A percentile compares a stretch with the other conserved stretches of the same genome.
Conservation (phyloP, 2,329 filamentous ascomycete genomes). For the Aspergillus brasiliensis region DNA sequence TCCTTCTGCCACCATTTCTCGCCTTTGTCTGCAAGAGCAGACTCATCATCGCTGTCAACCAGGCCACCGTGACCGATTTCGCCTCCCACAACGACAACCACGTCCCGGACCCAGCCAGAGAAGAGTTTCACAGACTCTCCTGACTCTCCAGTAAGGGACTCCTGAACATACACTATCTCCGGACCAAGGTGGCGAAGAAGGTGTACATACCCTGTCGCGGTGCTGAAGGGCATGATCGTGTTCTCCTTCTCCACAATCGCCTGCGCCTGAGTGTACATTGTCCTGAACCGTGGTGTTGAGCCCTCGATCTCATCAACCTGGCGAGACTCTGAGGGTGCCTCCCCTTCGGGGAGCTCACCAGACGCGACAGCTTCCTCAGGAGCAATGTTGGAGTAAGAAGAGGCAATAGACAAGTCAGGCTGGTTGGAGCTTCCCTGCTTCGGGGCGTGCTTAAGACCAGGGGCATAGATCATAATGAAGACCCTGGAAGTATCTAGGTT, state of each 20-base stretch:
- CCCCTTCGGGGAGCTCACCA: slow-evolving; percentile 51
- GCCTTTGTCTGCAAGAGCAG: slow-evolving; percentile 37
- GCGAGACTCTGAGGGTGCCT: slow-evolving; percentile 44
- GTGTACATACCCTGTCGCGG: slow-evolving; percentile 77
- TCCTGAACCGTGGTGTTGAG: slow-evolving; percentile 68
- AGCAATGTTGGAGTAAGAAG: slow-evolving; percentile 86
- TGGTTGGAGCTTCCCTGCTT: slow-evolving; percentile 48
- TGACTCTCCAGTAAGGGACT: slow-evolving; percentile 74
- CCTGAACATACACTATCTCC: slow-evolving; percentile 84
- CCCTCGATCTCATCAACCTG: slow-evolving; percentile 47
- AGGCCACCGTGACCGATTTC: slow-evolving; percentile 69
- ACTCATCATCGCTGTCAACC: slow-evolving; percentile 73
- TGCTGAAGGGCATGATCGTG: slow-evolving; percentile 87
- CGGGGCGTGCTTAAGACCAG: slow-evolving; percentile 67
- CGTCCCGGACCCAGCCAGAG: slow-evolving; percentile 62
- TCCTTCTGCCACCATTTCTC: slow-evolving; percentile 65
- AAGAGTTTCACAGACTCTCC: slow-evolving; percentile 73
- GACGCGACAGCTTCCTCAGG: slow-evolving; percentile 62
- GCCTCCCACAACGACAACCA: slow-evolving; percentile 60
- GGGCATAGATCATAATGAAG: slow-evolving; percentile 88
- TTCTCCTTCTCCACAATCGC: slow-evolving; percentile 78
- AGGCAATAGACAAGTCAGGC: slow-evolving; percentile 67
- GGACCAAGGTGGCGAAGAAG: slow-evolving; percentile 84
- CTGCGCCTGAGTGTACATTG: slow-evolving; percentile 77
- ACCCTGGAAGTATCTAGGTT: slow-evolving; percentile 74